Conservation (phyloP, 225 moss, liverwort and hornwort species). For the Pleurozium schreberi region DNA sequence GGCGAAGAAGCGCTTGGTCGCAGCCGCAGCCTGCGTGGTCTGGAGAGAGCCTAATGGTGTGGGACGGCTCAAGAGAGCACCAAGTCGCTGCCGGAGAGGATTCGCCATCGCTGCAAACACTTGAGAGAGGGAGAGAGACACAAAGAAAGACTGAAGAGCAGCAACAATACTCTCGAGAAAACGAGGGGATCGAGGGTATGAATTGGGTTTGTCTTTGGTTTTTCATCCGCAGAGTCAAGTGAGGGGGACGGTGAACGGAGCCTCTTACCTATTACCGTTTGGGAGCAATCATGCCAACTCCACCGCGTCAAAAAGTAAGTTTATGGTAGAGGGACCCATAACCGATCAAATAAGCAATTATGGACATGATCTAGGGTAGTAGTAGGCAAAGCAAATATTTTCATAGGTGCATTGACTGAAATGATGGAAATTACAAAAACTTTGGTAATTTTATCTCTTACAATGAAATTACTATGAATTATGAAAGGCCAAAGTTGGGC, state of each 20-base stretch:
- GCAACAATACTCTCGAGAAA: neutral
- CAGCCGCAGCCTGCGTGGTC: neutral
- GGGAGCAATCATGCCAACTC: neutral
- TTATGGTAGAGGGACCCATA: no score
- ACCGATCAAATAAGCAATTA: no score
- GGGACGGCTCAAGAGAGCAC: conserved; percentile 22
- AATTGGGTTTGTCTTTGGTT: neutral
- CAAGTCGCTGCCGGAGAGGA: conserved; percentile 29
- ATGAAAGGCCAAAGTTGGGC: no score
- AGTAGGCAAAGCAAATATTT: no score
- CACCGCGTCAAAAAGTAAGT: neutral
- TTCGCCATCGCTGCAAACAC: conserved; percentile 24
- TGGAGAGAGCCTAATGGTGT: neutral
- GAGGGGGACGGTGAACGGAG: neutral
- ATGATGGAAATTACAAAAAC: no score
- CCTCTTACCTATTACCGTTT: neutral
- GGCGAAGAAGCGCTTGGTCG: conserved; percentile 30
- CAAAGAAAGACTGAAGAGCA: neutral
- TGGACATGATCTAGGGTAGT: no score
- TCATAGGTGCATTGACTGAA: no score
- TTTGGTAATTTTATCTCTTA: no score
- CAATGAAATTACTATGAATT: no score
- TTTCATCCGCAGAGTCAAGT: neutral
- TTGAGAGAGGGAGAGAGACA: neutral
- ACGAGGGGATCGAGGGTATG: no score